phyloP scores from a whole-genome alignment of 257 asterid species.

The Anisodus tanguticus region DNA sequence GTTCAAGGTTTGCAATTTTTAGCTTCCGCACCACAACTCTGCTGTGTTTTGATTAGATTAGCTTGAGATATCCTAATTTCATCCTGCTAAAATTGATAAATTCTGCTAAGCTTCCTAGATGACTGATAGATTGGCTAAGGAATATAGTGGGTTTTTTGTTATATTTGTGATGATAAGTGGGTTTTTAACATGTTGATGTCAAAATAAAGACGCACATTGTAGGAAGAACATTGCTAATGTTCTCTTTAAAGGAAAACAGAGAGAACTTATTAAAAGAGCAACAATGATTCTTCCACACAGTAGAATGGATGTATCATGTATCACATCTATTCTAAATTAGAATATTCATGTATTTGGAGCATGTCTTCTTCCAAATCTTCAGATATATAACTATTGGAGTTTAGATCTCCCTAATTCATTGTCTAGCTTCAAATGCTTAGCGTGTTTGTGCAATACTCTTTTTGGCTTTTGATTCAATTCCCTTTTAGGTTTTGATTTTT shows the following conservation, averaged over 20 bases:
- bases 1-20: no score
- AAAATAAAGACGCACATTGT: background rate
- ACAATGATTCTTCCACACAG: background rate
- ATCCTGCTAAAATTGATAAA: background rate
- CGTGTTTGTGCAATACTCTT: background rate
- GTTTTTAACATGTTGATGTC: background rate
- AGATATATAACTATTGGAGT: background rate
- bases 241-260: background rate
- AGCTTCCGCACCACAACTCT: background rate
- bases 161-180: background rate
- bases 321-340: background rate
- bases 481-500: background rate
- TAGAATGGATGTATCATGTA: background rate
- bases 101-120: background rate
- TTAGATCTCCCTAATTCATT: background rate
- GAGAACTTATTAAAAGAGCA: background rate
- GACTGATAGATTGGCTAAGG: background rate
- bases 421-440: background rate
- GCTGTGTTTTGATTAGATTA: conserved; percentile 18
- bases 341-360: background rate
- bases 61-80: conserved; percentile 8
- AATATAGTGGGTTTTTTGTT: background rate
- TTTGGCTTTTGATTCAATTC: background rate
- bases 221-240: conserved; percentile 11
- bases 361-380: background rate